These are phyloP conservation scores for Podospora fimiseda DNA, from an alignment of 495 filamentous ascomycete species.

Conservation along the genomic window DNA sequence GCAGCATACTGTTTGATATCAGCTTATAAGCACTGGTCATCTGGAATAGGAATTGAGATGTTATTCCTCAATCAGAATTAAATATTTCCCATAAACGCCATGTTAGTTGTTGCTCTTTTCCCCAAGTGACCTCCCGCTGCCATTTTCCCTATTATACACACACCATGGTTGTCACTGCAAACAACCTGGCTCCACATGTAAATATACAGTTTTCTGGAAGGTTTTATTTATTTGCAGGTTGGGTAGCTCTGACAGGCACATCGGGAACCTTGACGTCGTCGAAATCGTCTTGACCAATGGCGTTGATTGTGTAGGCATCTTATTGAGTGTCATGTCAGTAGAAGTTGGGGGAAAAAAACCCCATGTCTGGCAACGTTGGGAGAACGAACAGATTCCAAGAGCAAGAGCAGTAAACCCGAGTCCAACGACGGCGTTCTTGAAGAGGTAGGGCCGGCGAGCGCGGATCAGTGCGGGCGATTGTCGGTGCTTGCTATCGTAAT, in stretches of 20 bases:
- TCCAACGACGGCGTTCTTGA: conserved; percentile 81
- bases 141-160: too few species aligned
- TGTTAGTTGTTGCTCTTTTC: background rate
- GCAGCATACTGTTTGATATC: too few species aligned
- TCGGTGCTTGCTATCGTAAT: conserved; percentile 80
- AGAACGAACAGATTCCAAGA: conserved; percentile 64
- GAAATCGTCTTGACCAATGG: conserved; percentile 95
- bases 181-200: background rate
- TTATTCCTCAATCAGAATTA: too few species aligned
- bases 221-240: conserved; percentile 18
- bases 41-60: too few species aligned
- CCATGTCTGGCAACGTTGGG: background rate
- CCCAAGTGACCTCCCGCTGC: background rate
- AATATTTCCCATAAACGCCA: too few species aligned
- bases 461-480: conserved; percentile 80
- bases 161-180: too few species aligned
- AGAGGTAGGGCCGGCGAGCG: conserved; percentile 81
- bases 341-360: background rate
- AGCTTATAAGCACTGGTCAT: too few species aligned
- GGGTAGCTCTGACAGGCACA: conserved; percentile 31
- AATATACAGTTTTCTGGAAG: background rate
- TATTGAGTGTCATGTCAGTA: conserved; percentile 5
- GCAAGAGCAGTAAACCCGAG: conserved; percentile 60
- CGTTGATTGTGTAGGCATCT: conserved; percentile 86
- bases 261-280: conserved; percentile 87